A percentile compares a stretch with the other conserved stretches of the same genome.
These are phyloP conservation scores for Aureoboletus auriporus DNA, from an alignment of 768 basidiomycete genomes.

Conservation along the genomic window DNA sequence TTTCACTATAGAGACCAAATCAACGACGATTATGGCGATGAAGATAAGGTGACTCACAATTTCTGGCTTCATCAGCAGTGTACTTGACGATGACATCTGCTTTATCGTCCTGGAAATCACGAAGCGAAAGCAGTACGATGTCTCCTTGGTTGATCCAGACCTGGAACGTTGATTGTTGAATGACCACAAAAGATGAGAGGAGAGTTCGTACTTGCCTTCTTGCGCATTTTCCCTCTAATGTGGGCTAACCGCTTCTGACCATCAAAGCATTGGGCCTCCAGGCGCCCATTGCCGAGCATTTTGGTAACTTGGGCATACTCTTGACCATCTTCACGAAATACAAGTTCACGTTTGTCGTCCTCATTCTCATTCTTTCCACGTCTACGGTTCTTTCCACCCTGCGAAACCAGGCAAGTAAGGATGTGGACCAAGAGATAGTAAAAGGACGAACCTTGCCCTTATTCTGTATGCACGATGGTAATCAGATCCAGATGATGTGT, in stretches of 20 bases:
- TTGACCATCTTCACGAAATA: constrained; percentile 98
- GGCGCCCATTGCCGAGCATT: constrained; percentile 97
- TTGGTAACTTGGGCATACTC: constrained; percentile 98
- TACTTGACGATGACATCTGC: constrained; percentile 99
- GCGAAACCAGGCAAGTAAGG: constrained; percentile 7
- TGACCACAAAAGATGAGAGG: background rate
- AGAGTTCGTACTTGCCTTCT: constrained; percentile 66
- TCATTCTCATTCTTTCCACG: constrained; percentile 99
- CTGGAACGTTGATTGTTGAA: constrained; percentile 36
- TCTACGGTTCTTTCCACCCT: constrained; percentile 99
- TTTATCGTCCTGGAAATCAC: constrained; percentile 99
- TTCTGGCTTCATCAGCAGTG: constrained; percentile 91
- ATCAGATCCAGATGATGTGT: background rate
- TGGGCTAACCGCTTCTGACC: constrained; percentile 97
- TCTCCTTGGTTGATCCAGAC: constrained; percentile 99
- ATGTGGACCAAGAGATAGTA: background rate
- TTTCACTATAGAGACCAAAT: constrained; percentile 57
- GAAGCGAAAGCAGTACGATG: constrained; percentile 89
- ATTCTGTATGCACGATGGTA: constrained; percentile 13
- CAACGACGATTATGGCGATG: constrained; percentile 5
- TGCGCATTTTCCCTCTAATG: constrained; percentile 98
- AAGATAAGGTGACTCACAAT: constrained; percentile 42
- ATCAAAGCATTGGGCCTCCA: constrained; percentile 97
- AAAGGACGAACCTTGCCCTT: constrained; percentile 24
- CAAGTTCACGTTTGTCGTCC: constrained; percentile 96